Conservation (phyloP, 208 protist species). For the Wallacemonas rigidus region DNA sequence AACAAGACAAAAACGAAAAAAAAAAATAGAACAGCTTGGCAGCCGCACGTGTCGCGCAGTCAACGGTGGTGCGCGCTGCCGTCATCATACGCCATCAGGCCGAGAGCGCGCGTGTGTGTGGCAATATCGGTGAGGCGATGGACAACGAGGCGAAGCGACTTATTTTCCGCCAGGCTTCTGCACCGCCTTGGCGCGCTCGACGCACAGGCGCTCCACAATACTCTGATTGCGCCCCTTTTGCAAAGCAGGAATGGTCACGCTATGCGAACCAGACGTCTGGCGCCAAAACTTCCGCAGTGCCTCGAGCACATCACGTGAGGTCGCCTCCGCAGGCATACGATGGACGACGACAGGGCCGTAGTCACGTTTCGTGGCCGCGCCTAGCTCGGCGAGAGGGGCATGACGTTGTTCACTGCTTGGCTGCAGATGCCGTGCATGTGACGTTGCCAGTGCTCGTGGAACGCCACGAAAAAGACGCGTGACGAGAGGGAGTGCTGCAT, state of each 20-base stretch:
- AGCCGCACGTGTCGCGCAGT: too few species aligned
- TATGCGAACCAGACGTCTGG: slow-evolving; percentile 27
- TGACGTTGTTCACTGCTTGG: neutral
- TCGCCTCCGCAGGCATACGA: slow-evolving; percentile 52
- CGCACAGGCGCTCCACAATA: slow-evolving; percentile 43
- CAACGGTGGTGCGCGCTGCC: too few species aligned
- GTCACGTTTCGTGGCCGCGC: slow-evolving; percentile 20
- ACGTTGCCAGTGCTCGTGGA: neutral
- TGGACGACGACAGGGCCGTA: slow-evolving; percentile 31
- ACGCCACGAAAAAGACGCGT: slow-evolving; percentile 24
- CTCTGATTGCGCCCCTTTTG: slow-evolving; percentile 22
- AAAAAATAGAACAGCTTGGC: too few species aligned
- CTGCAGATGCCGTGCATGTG: neutral
- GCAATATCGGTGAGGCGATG: too few species aligned
- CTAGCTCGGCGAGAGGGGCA: neutral
- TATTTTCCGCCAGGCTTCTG: neutral
- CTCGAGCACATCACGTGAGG: slow-evolving; percentile 57
- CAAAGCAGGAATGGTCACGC: neutral
- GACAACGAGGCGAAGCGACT: too few species aligned
- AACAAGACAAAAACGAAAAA: too few species aligned
- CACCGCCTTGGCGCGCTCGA: slow-evolving; percentile 18
- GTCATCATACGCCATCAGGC: too few species aligned
- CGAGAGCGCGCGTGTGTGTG: too few species aligned
- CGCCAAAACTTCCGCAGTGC: slow-evolving; percentile 67
- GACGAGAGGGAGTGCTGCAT: neutral